Percentiles rank a stretch among this genome's conserved stretches.
Evolutionary conservation across 441 rosid species (phyloP).

Genomic region (California macrophylla): DNA sequence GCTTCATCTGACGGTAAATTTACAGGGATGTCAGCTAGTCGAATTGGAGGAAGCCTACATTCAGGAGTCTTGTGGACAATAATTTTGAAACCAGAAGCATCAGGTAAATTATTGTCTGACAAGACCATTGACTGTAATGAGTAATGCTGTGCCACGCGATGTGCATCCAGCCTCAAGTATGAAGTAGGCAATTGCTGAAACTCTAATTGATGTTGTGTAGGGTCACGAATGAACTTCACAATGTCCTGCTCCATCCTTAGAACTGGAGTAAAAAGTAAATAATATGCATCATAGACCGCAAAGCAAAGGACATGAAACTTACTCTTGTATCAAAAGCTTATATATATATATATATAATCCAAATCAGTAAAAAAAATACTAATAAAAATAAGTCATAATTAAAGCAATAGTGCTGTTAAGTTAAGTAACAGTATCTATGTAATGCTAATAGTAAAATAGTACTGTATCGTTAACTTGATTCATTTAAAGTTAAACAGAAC

Average conservation of each 20-base stretch:
- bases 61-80: constrained; percentile 63
- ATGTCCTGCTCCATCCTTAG: constrained; percentile 75
- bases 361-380: background rate
- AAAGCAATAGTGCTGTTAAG: background rate
- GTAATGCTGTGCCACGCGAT: constrained; percentile 79
- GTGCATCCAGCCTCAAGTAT: constrained; percentile 70
- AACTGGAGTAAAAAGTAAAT: constrained; percentile 27
- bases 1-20: constrained; percentile 51
- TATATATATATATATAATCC: background rate
- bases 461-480: background rate
- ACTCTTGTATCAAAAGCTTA: background rate
- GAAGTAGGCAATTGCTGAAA: constrained; percentile 78
- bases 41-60: constrained; percentile 43
- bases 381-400: background rate
- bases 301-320: background rate
- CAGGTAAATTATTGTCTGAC: constrained; percentile 49
- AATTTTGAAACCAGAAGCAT: constrained; percentile 58
- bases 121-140: constrained; percentile 75
- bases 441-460: background rate
- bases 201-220: constrained; percentile 53
- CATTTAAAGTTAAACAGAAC: background rate
- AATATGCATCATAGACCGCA: background rate
- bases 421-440: background rate
- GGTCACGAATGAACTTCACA: constrained; percentile 56
- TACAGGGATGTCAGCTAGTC: constrained; percentile 65